Base-by-base conservation (phyloP, 78 protist species). In the Dictyostelium discoideum region DNA sequence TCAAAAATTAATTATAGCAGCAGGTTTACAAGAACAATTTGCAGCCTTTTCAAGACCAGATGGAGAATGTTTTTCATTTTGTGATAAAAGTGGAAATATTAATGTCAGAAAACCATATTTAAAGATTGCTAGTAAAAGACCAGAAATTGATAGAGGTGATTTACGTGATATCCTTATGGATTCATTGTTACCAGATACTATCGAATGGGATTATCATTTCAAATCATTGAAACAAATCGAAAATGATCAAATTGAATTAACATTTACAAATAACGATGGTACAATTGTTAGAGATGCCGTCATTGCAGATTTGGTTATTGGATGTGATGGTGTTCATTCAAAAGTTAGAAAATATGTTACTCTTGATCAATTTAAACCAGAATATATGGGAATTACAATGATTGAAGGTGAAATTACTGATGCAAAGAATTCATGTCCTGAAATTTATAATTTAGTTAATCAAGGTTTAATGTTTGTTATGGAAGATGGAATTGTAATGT, bases 81-180 rank as follows among this genome's bases (percentile, higher is more conserved):
- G 74, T 8, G 85, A 92, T 29, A 92, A 69, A 50, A 0, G 77
- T 63, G 89, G 82, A 3, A 11, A 29, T 3, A 7, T 92, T 29
- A 22, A 37, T 39, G 0, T 39, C 0, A 29, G 46, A 29, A 42
- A 7, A 84, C 87, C 87, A 18, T 80, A 22, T 22, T 40, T 92
- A 24, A 32, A 82, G 9, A 78, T 79, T 42, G 1, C 32, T 1
- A 24, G 39, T 10, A 22, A 14, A 2, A 67, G 67, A 42, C 96
- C 96, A 26, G 96, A 92, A 63, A 92, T 92, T 18, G 90, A 84
- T 76, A 74, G 96, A 72, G 87, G 81, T 37, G 76, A 57, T 2
- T 83, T 92, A 2, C 46, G 90, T 42, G 92, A 84, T 11, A 48
- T 92, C 1, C 26, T 92, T 8, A 22, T 92, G 73, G 85, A 92